Conservation (phyloP, 2,329 filamentous ascomycete genomes). For the Colletotrichum eleusines region DNA sequence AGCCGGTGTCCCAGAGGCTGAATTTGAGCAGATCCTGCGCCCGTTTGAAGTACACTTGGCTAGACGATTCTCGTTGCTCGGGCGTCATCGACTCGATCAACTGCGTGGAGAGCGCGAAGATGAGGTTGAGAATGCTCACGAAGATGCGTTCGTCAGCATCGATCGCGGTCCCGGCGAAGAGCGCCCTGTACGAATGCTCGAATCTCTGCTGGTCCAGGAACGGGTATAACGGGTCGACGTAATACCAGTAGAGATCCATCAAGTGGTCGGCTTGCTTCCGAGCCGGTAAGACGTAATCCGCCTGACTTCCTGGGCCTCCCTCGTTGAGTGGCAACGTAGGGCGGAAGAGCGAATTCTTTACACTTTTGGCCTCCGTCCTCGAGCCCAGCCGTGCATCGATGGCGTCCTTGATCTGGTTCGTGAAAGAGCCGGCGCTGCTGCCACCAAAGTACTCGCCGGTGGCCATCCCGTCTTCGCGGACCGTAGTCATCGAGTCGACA, state of each 20-base stretch:
- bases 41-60: slow-evolving; percentile 56
- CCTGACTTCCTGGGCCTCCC: background rate
- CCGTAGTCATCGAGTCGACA: slow-evolving; percentile 60
- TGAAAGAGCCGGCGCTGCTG: slow-evolving; percentile 61
- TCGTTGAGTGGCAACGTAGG: slow-evolving; percentile 40
- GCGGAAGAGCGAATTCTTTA: slow-evolving; percentile 38
- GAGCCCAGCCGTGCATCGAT: slow-evolving; percentile 51
- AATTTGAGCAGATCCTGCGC: slow-evolving; percentile 58
- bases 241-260: slow-evolving; percentile 60
- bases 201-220: slow-evolving; percentile 56
- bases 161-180: slow-evolving; percentile 55
- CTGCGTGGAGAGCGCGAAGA: slow-evolving; percentile 61
- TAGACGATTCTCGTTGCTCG: slow-evolving; percentile 55
- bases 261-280: slow-evolving; percentile 59
- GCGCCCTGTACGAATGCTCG: slow-evolving; percentile 53
- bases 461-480: slow-evolving; percentile 55
- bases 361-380: slow-evolving; percentile 4
- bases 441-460: slow-evolving; percentile 60
- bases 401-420: slow-evolving; percentile 58
- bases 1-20: slow-evolving; percentile 57
- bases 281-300: slow-evolving; percentile 57
- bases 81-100: slow-evolving; percentile 55
- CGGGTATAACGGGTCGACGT: slow-evolving; percentile 60
- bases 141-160: slow-evolving; percentile 56
- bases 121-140: slow-evolving; percentile 59